Evolutionary conservation across 257 asterid genomes (phyloP).

Genomic region (Solanum bulbocastanum): DNA sequence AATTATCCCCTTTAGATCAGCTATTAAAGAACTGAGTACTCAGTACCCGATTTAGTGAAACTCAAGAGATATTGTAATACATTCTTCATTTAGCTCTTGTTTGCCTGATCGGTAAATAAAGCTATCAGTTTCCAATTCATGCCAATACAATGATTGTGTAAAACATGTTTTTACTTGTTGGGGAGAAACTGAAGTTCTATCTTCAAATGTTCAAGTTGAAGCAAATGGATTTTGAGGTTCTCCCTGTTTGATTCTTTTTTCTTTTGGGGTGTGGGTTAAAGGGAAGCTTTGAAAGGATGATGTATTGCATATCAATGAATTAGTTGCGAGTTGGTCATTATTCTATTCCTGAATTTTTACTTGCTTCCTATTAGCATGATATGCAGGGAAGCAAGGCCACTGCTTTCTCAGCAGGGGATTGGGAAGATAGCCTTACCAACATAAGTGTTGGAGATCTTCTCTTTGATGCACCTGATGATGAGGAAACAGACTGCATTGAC

Average conservation of each 20-base stretch:
- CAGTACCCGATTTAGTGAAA: background rate
- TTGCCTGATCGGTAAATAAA: background rate
- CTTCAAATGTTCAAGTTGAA: background rate
- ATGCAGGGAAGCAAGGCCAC: constrained; percentile 21
- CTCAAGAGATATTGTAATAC: background rate
- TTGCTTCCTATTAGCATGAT: constrained; percentile 18
- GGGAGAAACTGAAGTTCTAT: background rate
- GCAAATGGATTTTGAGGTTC: background rate
- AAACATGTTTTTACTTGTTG: background rate
- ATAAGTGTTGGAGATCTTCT: constrained; percentile 78
- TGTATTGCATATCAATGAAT: background rate
- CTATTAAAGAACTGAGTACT: background rate
- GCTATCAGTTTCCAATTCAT: background rate
- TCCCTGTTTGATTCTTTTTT: background rate
- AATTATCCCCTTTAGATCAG: background rate
- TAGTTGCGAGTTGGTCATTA: background rate
- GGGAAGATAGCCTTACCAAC: constrained; percentile 92
- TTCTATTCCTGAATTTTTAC: background rate
- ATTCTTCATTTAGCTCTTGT: background rate
- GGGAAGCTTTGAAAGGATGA: background rate
- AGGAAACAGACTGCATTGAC: constrained; percentile 29
- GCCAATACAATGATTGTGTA: background rate
- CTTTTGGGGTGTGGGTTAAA: background rate
- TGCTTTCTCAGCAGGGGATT: constrained; percentile 53
- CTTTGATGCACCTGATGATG: constrained; percentile 34